Percentiles rank a stretch among this genome's conserved stretches.
phyloP scores from a whole-genome alignment of 108 stramenopile genomes.

The Cylindrotheca closterium region DNA sequence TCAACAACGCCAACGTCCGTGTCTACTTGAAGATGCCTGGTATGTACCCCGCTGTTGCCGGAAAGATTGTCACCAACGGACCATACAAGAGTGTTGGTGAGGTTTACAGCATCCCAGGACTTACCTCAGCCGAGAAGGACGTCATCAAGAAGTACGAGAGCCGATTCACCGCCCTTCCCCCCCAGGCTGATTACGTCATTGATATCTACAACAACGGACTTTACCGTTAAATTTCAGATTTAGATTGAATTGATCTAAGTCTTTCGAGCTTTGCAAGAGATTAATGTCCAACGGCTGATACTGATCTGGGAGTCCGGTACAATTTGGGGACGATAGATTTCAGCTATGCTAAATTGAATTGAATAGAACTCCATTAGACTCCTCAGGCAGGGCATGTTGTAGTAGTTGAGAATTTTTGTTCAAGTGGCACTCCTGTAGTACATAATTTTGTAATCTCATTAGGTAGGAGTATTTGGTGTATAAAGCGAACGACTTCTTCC shows the following conservation, averaged over 20 bases:
- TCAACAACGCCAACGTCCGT: slow-evolving; percentile 98
- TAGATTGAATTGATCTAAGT: not conserved
- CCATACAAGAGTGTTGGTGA: slow-evolving; percentile 94
- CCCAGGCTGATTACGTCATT: slow-evolving; percentile 84
- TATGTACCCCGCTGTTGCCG: slow-evolving; percentile 94
- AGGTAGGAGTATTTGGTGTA: not conserved
- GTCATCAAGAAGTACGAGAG: slow-evolving; percentile 97
- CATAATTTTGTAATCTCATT: not conserved
- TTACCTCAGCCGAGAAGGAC: slow-evolving; percentile 87
- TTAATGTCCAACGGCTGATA: not conserved
- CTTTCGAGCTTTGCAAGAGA: not conserved
- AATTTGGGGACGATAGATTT: slow-evolving; percentile 1
- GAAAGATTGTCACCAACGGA: slow-evolving; percentile 95
- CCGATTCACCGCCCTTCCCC: slow-evolving; percentile 80
- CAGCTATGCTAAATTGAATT: slow-evolving; percentile 7
- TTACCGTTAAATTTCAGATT: slow-evolving; percentile 49
- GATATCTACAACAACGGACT: slow-evolving; percentile 98
- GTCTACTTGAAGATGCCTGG: slow-evolving; percentile 95
- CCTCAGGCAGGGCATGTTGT: not conserved
- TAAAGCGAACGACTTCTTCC: slow-evolving; percentile 10
- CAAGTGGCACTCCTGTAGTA: slow-evolving; percentile 6
- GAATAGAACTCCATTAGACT: slow-evolving; percentile 5
- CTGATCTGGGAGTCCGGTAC: slow-evolving; percentile 10
- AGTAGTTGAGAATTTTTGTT: too few relatives aligned
- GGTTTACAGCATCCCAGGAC: slow-evolving; percentile 93